Evolutionary conservation across 1,139 yeast species (phyloP), one percentile per base, ranked within the genome.

Genomic region (Arxiozyma slooffiae): DNA sequence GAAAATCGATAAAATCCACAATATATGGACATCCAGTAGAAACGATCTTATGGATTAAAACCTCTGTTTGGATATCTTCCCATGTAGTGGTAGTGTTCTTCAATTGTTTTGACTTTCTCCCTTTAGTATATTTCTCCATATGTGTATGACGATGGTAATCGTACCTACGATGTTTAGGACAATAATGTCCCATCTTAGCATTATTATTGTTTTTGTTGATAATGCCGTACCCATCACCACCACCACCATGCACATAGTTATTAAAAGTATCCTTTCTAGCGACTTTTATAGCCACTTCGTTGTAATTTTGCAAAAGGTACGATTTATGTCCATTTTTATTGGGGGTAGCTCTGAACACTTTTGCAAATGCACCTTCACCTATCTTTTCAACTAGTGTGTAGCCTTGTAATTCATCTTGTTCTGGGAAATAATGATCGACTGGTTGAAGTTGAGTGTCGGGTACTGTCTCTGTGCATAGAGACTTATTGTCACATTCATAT

Each of bases 311-410:
- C 7, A 43, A 17, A 18, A 50, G 47, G 20, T 23, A 41, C 4
- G 48, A 22, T 36, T 40, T 47, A 11, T 24, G 34, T 6, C 48
- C 50, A 39, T 21, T 38, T 21, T 37, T 16, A 11, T 34, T 17
- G 11, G 59, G 57, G n/a, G 54, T 49, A 17, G 59, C 60, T 26
- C 54, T 56, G 42, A 56, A 58, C 9, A 90, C 97, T 18, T 79
- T 76, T 7, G 95, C 85, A 64, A 89, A 89, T 0, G 97, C 97
- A 11, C 97, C 97, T 63, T 85, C 90, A 1, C 88, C 89, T 8
- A 83, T 68, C 53, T 72, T 71, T 23, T 74, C 67, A 9, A 65
- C 52, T 37, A 70, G 50, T 41, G 57, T 55, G 54, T 67, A 70
- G 16, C 57, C 58, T 40, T 44, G 34, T n/a, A 60, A 44, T 44